Evolutionary conservation across 805 yeast genomes (phyloP), one percentile per base, ranked within the genome.

Genomic region (Lachancea meyersii): DNA sequence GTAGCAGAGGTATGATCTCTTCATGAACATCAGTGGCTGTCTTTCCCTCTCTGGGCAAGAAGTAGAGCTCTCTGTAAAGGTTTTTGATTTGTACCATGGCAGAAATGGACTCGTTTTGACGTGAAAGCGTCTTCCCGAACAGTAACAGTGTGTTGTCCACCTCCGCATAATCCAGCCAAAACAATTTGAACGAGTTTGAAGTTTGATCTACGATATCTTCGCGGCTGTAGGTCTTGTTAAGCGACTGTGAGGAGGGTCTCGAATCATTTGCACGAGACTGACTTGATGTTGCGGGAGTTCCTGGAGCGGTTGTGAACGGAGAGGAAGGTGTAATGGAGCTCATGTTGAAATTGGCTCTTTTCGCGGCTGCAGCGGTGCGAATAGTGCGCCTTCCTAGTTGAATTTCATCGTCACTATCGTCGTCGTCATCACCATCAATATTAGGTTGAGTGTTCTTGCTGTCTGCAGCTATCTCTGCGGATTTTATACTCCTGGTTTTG

Each of bases 111-210:
- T 71, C 66, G 3, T 80, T 77, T 37, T 78, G 79, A 7, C 66
- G 66, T 3, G 88, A 71, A 44, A 73, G 71, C 10, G 83, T 73
- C 57, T 88, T 87, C 41, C 98, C 98, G 60, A 84, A 91, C 8
- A 93, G 69, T 16, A 86, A 60, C 38, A 93, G 64, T 0, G 79
- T 65, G 51, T 74, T 74, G 45, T 81, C 85, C 10, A 82, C 77
- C 58, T 91, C 97, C 19, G 83, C 72, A 60, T 80, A 88, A 63
- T 93, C 98, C 23, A 85, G 65, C 97, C 97, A 93, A 61, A 75
- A 93, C 80, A 91, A 79, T 53, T 77, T 76, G 58, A 88, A 74
- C 1, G 71, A 51, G 34, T 73, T 75, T 3, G 69, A 61, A n/a
- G 63, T 63, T 7, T 70, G 64, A 26, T 63, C 61, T 13, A 68